phyloP scores from a whole-genome alignment of 305 asterid species.

The Fraxinus floribunda region DNA sequence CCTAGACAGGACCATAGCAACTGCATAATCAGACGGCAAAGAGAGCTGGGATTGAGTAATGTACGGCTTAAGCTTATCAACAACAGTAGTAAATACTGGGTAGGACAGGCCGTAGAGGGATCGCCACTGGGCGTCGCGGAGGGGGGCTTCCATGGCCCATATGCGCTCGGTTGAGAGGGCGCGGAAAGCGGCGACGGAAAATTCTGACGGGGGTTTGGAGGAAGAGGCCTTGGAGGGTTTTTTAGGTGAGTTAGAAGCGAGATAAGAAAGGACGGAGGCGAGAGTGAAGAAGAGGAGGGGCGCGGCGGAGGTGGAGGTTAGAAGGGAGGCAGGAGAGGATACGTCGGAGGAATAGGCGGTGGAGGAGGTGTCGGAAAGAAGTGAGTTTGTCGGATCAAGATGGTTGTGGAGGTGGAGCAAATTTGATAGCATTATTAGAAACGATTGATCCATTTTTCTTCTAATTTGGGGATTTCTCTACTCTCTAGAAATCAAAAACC shows the following conservation, averaged over 20 bases:
- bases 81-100: constrained; percentile 96
- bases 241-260: constrained; percentile 63
- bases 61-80: constrained; percentile 88
- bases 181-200: constrained; percentile 94
- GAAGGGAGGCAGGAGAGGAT: constrained; percentile 57
- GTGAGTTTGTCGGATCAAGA: constrained; percentile 71
- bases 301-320: constrained; percentile 81
- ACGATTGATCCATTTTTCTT: constrained; percentile 67
- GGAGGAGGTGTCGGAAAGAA: constrained; percentile 57
- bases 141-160: constrained; percentile 96
- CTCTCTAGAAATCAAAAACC: constrained; percentile 12
- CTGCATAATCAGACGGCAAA: constrained; percentile 95
- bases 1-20: constrained; percentile 94
- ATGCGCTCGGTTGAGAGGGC: constrained; percentile 95
- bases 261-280: constrained; percentile 85
- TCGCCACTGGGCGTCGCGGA: constrained; percentile 96
- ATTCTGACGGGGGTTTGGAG: constrained; percentile 55
- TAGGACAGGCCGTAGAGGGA: constrained; percentile 87
- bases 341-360: constrained; percentile 40
- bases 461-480: neutral
- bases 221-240: constrained; percentile 41
- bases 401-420: constrained; percentile 80
- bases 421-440: constrained; percentile 73
- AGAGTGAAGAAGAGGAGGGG: constrained; percentile 90
- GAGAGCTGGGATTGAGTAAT: constrained; percentile 91